Evolutionary conservation across 2,329 filamentous ascomycete species (phyloP), one percentile per base, ranked within the genome.

Genomic region (Pseudogymnoascus sp.): DNA sequence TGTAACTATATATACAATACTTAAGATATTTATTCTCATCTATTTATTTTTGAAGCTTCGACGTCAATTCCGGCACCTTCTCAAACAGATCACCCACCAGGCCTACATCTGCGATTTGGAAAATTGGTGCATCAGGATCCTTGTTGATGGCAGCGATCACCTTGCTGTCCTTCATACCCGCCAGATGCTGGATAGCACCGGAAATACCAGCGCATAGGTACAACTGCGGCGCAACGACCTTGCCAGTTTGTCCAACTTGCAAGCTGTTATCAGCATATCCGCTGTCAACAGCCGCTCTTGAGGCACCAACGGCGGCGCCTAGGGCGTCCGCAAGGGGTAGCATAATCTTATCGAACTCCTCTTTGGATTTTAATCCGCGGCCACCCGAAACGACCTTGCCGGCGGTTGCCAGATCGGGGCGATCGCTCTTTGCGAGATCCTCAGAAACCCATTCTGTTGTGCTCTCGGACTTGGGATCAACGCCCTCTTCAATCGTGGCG

Each of bases 81-180:
- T 96, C 91, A 73, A 97, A 97, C 69, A 99, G 77, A 79, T 99
- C 94, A 40, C 92, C 93, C 4, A 99, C 93, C 60, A 99, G 79
- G 10, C 94, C 94, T 61, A 97, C 92, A 76, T 99, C 94, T 4
- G 94, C 94, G 63, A 99, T 86, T 77, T 99, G 94, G 82, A 99
- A 99, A 69, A 99, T 99, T 31, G 94, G 94, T 62, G 94, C 94
- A 76, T 99, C 94, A 4, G 87, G 80, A 72, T 99, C 94, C 80
- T 99, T 99, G 82, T 99, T 99, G 73, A 99, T 97, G 12, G 91
- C 91, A 21, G 93, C 94, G 78, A 99, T 99, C 63, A 99, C 94
- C 80, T 99, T 99, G 80, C 92, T 97, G 74, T 99, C 94, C 83
- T 99, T 99, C 94, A 99, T 99, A 73, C 94, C 94, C 33, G 94